Evolutionary conservation across 1,139 yeast genomes (phyloP).

Genomic region (Tardiomyces digboiensis): DNA sequence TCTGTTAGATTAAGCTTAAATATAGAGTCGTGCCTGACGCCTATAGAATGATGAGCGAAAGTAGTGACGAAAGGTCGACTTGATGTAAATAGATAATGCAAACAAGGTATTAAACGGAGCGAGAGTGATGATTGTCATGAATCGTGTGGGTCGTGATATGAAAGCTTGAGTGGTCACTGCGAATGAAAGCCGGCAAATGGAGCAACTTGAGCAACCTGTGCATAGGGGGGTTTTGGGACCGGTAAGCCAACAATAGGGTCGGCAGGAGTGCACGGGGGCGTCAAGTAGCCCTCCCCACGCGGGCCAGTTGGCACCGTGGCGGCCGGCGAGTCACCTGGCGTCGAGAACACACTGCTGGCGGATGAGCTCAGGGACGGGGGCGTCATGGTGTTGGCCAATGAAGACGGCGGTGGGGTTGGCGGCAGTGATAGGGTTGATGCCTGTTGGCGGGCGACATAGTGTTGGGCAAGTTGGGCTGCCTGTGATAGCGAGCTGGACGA

Average conservation of each 20-base stretch:
- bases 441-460: constrained; percentile 1
- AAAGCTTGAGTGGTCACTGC: no score
- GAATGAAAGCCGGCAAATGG: background rate
- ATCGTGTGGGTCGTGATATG: no score
- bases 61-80: no score
- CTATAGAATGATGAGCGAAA: background rate
- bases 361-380: background rate
- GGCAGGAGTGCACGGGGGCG: constrained; percentile 1
- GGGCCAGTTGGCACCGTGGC: background rate
- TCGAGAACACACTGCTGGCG: background rate
- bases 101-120: background rate
- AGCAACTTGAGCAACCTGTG: background rate
- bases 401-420: background rate
- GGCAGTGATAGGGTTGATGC: background rate
- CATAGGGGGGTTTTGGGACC: background rate
- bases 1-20: background rate
- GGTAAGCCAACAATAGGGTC: background rate
- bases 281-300: background rate
- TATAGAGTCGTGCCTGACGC: background rate
- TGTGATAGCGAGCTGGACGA: background rate
- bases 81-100: background rate
- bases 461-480: background rate
- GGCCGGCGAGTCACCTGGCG: background rate
- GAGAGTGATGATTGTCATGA: no score
- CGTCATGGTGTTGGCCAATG: background rate